Percentiles rank a stretch among this genome's conserved stretches.
Evolutionary conservation across 2,329 filamentous ascomycete genomes (phyloP).

Genomic region (Scedosporium aurantiacum): DNA sequence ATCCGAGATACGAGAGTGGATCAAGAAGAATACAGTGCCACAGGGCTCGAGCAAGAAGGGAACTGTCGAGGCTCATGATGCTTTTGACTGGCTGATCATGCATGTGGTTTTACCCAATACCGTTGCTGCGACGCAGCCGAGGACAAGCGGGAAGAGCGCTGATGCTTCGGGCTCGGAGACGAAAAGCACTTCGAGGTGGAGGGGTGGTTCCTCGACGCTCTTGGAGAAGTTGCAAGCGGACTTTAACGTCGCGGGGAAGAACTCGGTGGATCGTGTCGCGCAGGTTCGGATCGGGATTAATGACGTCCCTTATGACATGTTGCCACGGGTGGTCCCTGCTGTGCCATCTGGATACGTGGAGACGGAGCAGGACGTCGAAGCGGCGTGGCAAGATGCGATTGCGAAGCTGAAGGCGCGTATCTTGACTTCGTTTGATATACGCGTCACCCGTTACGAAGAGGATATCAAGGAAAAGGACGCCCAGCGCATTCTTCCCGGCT

Average conservation of each 20-base stretch:
- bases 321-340: slow-evolving; percentile 52
- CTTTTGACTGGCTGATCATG: slow-evolving; percentile 88
- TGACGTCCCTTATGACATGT: slow-evolving; percentile 53
- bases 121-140: slow-evolving; percentile 65
- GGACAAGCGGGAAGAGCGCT: slow-evolving; percentile 42
- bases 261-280: slow-evolving; percentile 63
- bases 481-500: slow-evolving; percentile 77
- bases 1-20: slow-evolving; percentile 78
- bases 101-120: slow-evolving; percentile 89
- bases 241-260: slow-evolving; percentile 69
- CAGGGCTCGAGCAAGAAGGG: slow-evolving; percentile 43
- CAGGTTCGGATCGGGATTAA: slow-evolving; percentile 73
- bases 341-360: slow-evolving; percentile 57
- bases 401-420: slow-evolving; percentile 81
- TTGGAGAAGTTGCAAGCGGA: slow-evolving; percentile 84
- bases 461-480: slow-evolving; percentile 91
- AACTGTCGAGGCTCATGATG: slow-evolving; percentile 85
- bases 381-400: slow-evolving; percentile 75
- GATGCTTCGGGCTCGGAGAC: slow-evolving; percentile 54
- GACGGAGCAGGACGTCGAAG: slow-evolving; percentile 64
- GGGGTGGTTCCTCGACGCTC: slow-evolving; percentile 68
- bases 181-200: slow-evolving; percentile 60
- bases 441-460: slow-evolving; percentile 91
- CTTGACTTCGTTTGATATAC: slow-evolving; percentile 75
- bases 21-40: slow-evolving; percentile 61